Base-by-base conservation (phyloP, 2,329 filamentous ascomycete species). In the Dothiorella sarmentorum region DNA sequence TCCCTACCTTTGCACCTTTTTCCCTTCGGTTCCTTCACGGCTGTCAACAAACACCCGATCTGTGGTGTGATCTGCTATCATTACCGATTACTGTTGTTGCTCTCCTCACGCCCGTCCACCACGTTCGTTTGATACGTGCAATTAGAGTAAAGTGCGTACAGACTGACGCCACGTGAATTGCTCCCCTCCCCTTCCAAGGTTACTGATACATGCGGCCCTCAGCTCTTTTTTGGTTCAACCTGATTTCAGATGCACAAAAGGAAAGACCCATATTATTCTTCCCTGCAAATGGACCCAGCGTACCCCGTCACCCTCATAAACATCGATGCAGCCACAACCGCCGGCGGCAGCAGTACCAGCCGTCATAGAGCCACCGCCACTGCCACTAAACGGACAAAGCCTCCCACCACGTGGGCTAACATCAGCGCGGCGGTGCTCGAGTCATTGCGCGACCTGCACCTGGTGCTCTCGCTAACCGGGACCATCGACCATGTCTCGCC, bases 361-460 rank as follows among this genome's bases (percentile, higher is more conserved):
- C 33, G n/a, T 15, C 35, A 58, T 40, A 7, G 33, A 17, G 22
- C 22, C 33, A 18, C 22, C 33, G 7, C 55, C 35, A 35, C 53
- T 5, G 11, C 11, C 9, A 33, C 24, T 11, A 37, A 22, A 24
- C 49, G 35, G 15, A 27, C 33, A 31, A 57, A 20, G 24, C 33
- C 42, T 42, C 15, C 55, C 22, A 20, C 43, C n/a, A 58, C 35
- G 33, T 31, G 55, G 31, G 24, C 33, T 22, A 33, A n/a, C 43
- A 58, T 58, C 55, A 58, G 49, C 17, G 49, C 49, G 24, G 49
- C 49, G 4, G 49, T 53, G 33, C 49, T 53, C 24, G 35, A 53
- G 24, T 53, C 49, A 13, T 24, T 53, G 35, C 49, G 55, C 33
- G 55, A 58, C 43, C 29, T 58, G 24, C 55, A 58, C 17, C 40